phyloP scores from a whole-genome alignment of 345 rosid genomes.

The Eucalyptus fibrosa region DNA sequence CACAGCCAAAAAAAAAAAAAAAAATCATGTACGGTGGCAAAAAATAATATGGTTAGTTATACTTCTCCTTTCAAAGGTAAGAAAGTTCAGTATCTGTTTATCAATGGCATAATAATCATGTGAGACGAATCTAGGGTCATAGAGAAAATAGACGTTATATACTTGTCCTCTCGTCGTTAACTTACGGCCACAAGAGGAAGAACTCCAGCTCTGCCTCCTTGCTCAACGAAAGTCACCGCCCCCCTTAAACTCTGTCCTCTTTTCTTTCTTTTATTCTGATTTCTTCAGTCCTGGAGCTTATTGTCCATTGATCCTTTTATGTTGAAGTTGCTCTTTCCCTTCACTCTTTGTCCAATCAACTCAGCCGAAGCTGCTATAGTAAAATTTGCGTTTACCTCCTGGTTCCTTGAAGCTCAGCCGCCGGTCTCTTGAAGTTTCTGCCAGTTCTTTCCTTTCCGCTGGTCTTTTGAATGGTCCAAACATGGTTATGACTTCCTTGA shows the following conservation, averaged over 20 bases:
- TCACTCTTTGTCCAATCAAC: background rate
- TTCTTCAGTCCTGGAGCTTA: background rate
- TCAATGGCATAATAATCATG: background rate
- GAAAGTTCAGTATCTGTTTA: background rate
- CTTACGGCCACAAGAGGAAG: background rate
- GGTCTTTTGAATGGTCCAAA: background rate
- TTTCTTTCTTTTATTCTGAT: background rate
- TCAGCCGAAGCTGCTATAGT: background rate
- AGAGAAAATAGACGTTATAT: background rate
- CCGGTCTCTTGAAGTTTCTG: background rate
- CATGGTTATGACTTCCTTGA: background rate
- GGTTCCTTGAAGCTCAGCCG: background rate
- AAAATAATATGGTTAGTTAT: background rate
- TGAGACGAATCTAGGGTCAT: background rate
- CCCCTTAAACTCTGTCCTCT: background rate
- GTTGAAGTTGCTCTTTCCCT: background rate
- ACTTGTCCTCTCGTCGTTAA: background rate
- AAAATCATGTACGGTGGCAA: background rate
- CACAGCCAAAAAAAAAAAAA: background rate
- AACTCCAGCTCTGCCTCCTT: background rate
- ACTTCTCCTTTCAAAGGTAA: background rate
- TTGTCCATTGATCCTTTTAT: background rate
- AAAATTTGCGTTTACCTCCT: background rate
- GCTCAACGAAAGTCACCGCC: background rate
- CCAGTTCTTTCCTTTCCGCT: background rate